Conservation (phyloP, 164 flowering plant genomes). For the Tetracentron sinense region DNA sequence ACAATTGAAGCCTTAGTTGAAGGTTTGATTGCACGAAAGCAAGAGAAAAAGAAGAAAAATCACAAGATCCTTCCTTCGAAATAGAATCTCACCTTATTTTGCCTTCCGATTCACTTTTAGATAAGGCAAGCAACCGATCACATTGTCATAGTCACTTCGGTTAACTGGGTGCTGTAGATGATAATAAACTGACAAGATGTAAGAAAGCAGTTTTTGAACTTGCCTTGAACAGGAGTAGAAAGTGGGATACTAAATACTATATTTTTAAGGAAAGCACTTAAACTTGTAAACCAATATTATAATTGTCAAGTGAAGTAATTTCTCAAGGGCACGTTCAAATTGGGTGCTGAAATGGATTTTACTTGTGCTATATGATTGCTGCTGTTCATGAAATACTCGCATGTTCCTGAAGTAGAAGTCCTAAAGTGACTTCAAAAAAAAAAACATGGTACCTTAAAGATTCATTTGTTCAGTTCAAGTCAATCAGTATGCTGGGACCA, state of each 20-base stretch:
- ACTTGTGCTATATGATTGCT: background rate
- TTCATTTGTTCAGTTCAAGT: no score
- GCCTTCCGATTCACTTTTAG: conserved; percentile 80
- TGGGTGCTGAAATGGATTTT: background rate
- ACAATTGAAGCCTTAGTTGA: background rate
- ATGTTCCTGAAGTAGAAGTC: background rate
- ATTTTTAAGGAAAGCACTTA: background rate
- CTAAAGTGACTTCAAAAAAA: no score
- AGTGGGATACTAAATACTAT: no score
- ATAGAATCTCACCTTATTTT: conserved; percentile 21
- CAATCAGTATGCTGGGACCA: no score
- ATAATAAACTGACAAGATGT: conserved; percentile 8
- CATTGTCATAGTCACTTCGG: conserved; percentile 89
- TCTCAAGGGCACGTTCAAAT: background rate
- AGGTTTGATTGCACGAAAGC: conserved; percentile 8
- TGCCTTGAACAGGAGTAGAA: background rate
- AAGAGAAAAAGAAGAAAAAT: conserved; percentile 1
- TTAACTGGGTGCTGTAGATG: conserved; percentile 56
- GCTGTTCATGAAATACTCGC: background rate
- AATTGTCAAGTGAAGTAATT: background rate
- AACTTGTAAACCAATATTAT: background rate
- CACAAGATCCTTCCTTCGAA: background rate
- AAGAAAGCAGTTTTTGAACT: background rate
- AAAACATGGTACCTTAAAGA: background rate
- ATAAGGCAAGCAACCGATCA: conserved; percentile 81